Percentiles rank a stretch among this genome's conserved stretches.
These are phyloP conservation scores for Delitschia confertaspora DNA, from an alignment of 495 filamentous ascomycete genomes.

Conservation along the genomic window DNA sequence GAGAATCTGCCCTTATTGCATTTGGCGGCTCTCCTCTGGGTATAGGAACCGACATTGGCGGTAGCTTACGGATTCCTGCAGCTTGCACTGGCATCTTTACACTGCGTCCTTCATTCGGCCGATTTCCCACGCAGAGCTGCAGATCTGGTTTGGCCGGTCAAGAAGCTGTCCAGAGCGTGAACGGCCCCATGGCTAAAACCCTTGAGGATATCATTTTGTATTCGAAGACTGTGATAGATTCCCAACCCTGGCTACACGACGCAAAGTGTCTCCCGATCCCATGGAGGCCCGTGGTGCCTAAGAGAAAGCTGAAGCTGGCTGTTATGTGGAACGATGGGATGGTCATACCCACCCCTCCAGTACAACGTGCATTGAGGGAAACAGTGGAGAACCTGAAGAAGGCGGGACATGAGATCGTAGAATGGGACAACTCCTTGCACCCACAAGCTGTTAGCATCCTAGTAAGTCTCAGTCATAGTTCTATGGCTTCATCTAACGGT, in stretches of 20 bases:
- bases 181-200: slow-evolving; percentile 46
- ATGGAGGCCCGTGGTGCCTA: slow-evolving; percentile 36
- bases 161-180: slow-evolving; percentile 42
- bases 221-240: slow-evolving; percentile 45
- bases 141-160: slow-evolving; percentile 30
- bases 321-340: slow-evolving; percentile 26
- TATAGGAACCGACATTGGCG: slow-evolving; percentile 39
- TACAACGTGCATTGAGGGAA: slow-evolving; percentile 21
- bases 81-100: slow-evolving; percentile 34
- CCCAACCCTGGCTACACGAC: slow-evolving; percentile 43
- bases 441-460: slow-evolving; percentile 22
- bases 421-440: slow-evolving; percentile 25
- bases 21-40: slow-evolving; percentile 36
- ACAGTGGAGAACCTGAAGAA: slow-evolving; percentile 22
- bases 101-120: slow-evolving; percentile 28
- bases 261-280: slow-evolving; percentile 41
- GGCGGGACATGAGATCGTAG: slow-evolving; percentile 28
- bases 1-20: slow-evolving; percentile 37
- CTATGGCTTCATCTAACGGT: background rate
- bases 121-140: slow-evolving; percentile 29
- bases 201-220: slow-evolving; percentile 42
- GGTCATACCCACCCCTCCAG: slow-evolving; percentile 21
- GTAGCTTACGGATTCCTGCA: slow-evolving; percentile 33
- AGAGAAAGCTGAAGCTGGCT: slow-evolving; percentile 34
- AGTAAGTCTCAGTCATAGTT: slow-evolving; percentile 3